Percentiles rank a stretch among this genome's conserved stretches.
Evolutionary conservation across 2,329 filamentous ascomycete species (phyloP).

Genomic region (Fusarium praegraminearum): DNA sequence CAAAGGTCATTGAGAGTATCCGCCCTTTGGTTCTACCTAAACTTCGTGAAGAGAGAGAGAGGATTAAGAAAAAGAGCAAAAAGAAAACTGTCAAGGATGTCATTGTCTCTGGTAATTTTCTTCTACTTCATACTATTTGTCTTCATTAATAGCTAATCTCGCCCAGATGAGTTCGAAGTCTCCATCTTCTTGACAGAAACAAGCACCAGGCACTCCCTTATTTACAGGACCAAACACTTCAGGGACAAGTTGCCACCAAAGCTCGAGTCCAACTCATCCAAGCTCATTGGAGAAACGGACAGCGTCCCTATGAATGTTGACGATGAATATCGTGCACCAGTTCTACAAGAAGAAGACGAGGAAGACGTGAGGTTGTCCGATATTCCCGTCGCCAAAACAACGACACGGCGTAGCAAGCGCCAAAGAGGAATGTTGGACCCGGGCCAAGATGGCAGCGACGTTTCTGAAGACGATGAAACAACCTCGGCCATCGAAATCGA

Average conservation of each 20-base stretch:
- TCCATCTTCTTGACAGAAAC: constrained; percentile 93
- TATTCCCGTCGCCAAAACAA: constrained; percentile 49
- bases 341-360: constrained; percentile 65
- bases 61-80: constrained; percentile 71
- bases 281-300: constrained; percentile 68
- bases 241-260: constrained; percentile 66
- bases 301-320: constrained; percentile 67
- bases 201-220: constrained; percentile 83
- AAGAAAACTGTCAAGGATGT: constrained; percentile 90
- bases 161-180: constrained; percentile 91
- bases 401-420: constrained; percentile 48
- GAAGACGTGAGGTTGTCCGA: constrained; percentile 52
- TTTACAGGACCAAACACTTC: constrained; percentile 87
- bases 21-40: constrained; percentile 91
- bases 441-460: constrained; percentile 51
- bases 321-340: constrained; percentile 50
- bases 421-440: constrained; percentile 44
- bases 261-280: constrained; percentile 72
- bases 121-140: neutral
- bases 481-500: constrained; percentile 54
- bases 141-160: constrained; percentile 30
- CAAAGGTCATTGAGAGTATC: constrained; percentile 85
- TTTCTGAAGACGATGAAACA: constrained; percentile 52
- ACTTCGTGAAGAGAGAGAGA: constrained; percentile 83
- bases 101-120: constrained; percentile 74